phyloP scores from a whole-genome alignment of 2,329 filamentous ascomycete species.

The Eutypella sp. region DNA sequence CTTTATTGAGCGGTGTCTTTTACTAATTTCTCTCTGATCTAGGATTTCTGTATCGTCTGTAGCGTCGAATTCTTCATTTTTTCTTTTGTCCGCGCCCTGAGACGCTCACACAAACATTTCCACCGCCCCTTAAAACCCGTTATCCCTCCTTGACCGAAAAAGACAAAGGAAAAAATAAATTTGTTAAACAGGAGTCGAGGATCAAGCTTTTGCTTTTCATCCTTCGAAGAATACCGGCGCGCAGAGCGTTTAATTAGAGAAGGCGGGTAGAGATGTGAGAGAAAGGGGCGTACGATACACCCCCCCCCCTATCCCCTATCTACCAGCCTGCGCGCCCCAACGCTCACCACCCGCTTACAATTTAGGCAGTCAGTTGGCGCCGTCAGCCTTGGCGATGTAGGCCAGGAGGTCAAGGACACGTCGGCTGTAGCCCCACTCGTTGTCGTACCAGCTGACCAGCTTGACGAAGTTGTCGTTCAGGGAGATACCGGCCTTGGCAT shows the following conservation, averaged over 20 bases:
- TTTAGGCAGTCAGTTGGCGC: constrained; percentile 38
- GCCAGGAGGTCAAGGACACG: constrained; percentile 79
- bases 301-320: neutral
- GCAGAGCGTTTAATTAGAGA: too few relatives aligned
- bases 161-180: neutral
- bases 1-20: too few relatives aligned
- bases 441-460: constrained; percentile 97
- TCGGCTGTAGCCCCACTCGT: constrained; percentile 99
- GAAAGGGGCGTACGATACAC: too few relatives aligned
- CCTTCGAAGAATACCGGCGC: too few relatives aligned
- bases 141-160: neutral
- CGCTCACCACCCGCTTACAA: constrained; percentile 20
- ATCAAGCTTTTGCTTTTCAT: too few relatives aligned
- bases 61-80: too few relatives aligned
- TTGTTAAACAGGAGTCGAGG: too few relatives aligned
- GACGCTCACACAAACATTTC: too few relatives aligned
- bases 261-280: neutral
- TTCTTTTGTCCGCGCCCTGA: too few relatives aligned
- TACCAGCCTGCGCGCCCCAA: neutral
- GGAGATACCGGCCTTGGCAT: constrained; percentile 97
- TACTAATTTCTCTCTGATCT: too few relatives aligned
- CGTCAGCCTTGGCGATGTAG: constrained; percentile 77
- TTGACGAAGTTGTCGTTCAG: constrained; percentile 99
- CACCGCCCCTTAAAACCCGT: too few relatives aligned
- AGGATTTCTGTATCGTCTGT: too few relatives aligned